Evolutionary conservation across 257 asterid species (phyloP), one percentile per base, ranked within the genome.

Genomic region (Oldenlandia corymbosa): DNA sequence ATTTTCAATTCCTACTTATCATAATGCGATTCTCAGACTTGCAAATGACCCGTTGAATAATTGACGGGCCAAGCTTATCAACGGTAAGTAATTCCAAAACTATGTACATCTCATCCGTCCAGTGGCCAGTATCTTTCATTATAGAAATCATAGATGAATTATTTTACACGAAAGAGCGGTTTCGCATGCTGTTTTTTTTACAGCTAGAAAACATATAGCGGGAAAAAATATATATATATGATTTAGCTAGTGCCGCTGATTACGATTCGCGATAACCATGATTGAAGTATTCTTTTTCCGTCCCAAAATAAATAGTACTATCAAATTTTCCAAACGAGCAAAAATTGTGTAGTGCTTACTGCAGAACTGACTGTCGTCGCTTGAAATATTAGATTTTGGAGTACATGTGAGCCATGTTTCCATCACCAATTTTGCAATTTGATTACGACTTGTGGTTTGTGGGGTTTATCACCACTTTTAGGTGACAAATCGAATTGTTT

Each of bases 81-180:
- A 3, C 17, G 49, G 2, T 60, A 14, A 59, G 18, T 50, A 8
- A 50, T 41, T 24, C 36, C 12, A 26, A 54, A 68, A 12, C 50
- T 47, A 60, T 43, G 65, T 64, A 69, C 67, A 47, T 36, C 43
- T 43, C 68, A 76, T 75, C 79, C 71, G n/a, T n/a, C 42, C 70
- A 76, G 72, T 77, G 68, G 16, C 64, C 52, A 64, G 69, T 70
- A 32, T 60, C 58, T 51, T 75, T 78, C 72, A 66, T 49, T 48
- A 62, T 55, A 70, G 66, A 54, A 54, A 72, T 65, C 43, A 54
- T n/a, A 54, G 69, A 68, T 56, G 32, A 56, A 30, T 20, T 56
- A 65, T 26, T 12, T 72, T 30, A 37, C 64, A 58, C 58, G 41
- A 63, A 50, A 42, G 28, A 49, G 26, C 66, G 63, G 65, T 43